phyloP scores from a whole-genome alignment of 2,329 filamentous ascomycete genomes.

The Pestalotiopsis sp. region DNA sequence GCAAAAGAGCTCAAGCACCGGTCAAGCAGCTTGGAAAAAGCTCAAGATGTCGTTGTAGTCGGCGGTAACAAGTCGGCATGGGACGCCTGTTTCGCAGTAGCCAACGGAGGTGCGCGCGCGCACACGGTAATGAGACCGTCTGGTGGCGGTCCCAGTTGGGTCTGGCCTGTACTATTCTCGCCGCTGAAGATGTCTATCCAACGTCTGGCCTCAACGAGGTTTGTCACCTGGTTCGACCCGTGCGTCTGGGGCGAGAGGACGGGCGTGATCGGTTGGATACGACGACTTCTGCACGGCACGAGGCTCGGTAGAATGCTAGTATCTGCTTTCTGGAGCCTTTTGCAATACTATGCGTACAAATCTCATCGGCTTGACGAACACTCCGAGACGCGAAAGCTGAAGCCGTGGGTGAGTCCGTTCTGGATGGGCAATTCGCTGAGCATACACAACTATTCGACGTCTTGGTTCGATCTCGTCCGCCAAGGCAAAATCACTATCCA shows the following conservation, averaged over 20 bases:
- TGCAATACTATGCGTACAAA: slow-evolving; percentile 10
- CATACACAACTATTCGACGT: slow-evolving; percentile 20
- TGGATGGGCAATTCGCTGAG: slow-evolving; percentile 22
- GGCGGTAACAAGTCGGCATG: slow-evolving; percentile 24
- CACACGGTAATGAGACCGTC: slow-evolving; percentile 24
- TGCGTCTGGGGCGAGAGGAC: background rate
- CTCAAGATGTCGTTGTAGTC: slow-evolving; percentile 18
- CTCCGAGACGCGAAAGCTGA: background rate
- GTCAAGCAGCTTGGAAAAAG: background rate
- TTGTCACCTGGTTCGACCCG: slow-evolving; percentile 19
- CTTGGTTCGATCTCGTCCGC: slow-evolving; percentile 18
- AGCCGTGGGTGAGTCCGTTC: slow-evolving; percentile 18
- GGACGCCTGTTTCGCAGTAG: slow-evolving; percentile 20
- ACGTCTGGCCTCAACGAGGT: slow-evolving; percentile 15
- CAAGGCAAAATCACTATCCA: slow-evolving; percentile 17
- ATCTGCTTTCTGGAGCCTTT: slow-evolving; percentile 12
- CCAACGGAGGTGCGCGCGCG: slow-evolving; percentile 16
- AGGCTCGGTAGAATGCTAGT: slow-evolving; percentile 13
- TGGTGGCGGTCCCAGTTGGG: slow-evolving; percentile 19
- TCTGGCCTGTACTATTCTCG: slow-evolving; percentile 11
- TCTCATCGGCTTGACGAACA: slow-evolving; percentile 11
- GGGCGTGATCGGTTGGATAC: background rate
- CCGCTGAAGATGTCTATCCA: slow-evolving; percentile 13
- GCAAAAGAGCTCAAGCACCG: slow-evolving; percentile 19
- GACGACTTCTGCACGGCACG: background rate